Percentiles rank a stretch among this genome's conserved stretches.
Conservation (phyloP, 2,329 filamentous ascomycete species). For the Fusarium humuli region DNA sequence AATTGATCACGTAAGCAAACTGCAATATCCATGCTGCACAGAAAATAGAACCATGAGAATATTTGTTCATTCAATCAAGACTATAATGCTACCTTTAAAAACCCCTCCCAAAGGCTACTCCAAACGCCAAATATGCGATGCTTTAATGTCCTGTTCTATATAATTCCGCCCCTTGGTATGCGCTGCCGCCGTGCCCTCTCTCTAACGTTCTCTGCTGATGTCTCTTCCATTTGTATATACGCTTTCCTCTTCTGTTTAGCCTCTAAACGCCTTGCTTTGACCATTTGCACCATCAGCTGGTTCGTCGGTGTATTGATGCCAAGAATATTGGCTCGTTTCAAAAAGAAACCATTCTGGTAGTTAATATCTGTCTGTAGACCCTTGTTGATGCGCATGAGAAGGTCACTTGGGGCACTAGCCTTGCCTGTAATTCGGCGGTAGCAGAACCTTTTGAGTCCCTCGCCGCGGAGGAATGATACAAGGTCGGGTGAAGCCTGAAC, state of each 20-base stretch:
- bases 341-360: conserved; percentile 89
- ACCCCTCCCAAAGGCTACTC: conserved; percentile 1
- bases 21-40: neutral
- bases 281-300: conserved; percentile 76
- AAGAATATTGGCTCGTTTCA: conserved; percentile 76
- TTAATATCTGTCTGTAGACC: conserved; percentile 80
- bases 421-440: conserved; percentile 53
- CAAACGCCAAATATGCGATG: conserved; percentile 20
- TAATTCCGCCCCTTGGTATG: neutral
- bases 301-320: conserved; percentile 80
- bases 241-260: conserved; percentile 49
- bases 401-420: conserved; percentile 68
- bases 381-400: conserved; percentile 73
- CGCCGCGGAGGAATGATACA: conserved; percentile 65
- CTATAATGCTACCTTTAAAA: neutral
- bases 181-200: neutral
- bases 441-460: conserved; percentile 70
- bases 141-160: conserved; percentile 9
- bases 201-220: conserved; percentile 45
- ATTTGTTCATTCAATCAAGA: neutral
- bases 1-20: conserved; percentile 35
- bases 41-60: neutral
- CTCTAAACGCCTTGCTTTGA: conserved; percentile 73
- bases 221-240: conserved; percentile 53
- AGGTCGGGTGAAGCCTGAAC: conserved; percentile 71